These are phyloP conservation scores for Vanilla planifolia DNA, from an alignment of 106 monocot genomes.

Conservation along the genomic window DNA sequence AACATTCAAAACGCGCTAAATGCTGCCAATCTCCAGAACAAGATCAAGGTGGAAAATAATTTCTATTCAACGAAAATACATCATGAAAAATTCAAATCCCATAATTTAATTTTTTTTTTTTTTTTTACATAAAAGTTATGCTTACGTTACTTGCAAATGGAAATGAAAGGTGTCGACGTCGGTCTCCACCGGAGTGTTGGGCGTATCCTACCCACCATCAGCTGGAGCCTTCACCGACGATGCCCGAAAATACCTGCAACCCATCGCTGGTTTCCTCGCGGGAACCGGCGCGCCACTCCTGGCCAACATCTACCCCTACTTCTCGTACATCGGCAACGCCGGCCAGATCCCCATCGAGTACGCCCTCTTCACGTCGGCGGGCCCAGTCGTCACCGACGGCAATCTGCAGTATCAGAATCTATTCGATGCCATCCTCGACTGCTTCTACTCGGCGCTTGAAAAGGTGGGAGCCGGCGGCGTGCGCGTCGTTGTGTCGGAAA, in stretches of 20 bases:
- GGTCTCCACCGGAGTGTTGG: conserved; percentile 2
- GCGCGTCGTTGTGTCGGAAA: conserved; percentile 25
- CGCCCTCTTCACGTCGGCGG: not conserved
- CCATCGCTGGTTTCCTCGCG: conserved; percentile 6
- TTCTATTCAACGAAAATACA: no score
- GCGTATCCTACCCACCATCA: not conserved
- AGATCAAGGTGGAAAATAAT: no score
- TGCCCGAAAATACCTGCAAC: not conserved
- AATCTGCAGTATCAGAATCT: conserved; percentile 13
- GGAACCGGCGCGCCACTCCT: conserved; percentile 7
- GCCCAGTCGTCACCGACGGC: not conserved
- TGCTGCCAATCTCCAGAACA: no score
- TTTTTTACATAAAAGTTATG: no score
- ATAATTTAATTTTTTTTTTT: no score
- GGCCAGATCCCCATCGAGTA: not conserved
- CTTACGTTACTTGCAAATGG: no score
- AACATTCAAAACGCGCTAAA: no score
- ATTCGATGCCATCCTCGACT: conserved; percentile 27
- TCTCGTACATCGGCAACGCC: not conserved
- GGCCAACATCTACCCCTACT: conserved; percentile 3
- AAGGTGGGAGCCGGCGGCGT: conserved; percentile 12
- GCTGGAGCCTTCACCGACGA: not conserved
- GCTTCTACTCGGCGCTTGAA: conserved; percentile 27
- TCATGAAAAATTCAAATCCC: no score
- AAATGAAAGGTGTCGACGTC: conserved; percentile 27